Base-by-base conservation (phyloP, 2,329 filamentous ascomycete species). In the Xylaria multiplex region DNA sequence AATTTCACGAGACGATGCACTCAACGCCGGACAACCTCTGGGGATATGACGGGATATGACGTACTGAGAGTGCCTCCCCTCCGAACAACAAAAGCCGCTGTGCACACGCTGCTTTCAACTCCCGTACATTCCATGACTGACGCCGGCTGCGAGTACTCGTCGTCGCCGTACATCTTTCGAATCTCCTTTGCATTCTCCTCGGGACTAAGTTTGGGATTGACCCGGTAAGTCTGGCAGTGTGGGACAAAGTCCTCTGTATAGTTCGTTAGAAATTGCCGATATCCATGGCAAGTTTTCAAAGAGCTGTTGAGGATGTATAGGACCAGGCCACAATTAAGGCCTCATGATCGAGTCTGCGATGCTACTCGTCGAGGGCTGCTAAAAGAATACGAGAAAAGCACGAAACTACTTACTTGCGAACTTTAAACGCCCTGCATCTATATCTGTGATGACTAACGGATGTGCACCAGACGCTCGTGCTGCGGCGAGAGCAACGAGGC, bases 51-150 rank as follows among this genome's bases (percentile, higher is more conserved):
- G 37, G 43, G 54, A 52, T n/a, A 56, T 61, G 63, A 69, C 68
- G 37, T 69, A 70, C 66, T 86, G 22, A 91, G 79, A 0, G 82
- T 81, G 0, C 89, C 89, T 5, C 88, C 88, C 60, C 86, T 80
- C 19, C 87, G 79, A 5, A 82, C 86, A 8, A 83, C 81, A 67
- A 83, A 90, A 6, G 83, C 82, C 1, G 86, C 88, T 3, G 87
- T 88, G 66, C 82, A 80, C 8, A 91, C 81, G 71, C 86, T 89
- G 71, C 82, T 88, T 77, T 91, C 87, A 0, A 90, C 84, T 0
- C 89, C 88, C 0, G 88, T 91, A 70, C 89, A 91, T 76, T 91
- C 89, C 2, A 90, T 80, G 2, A 89, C 84, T 0, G 84, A 84
- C 13, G 84, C 80, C 0, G 88, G 88, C 30, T 86, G 85, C 11